These are phyloP conservation scores for Colletotrichum acutatum DNA, from an alignment of 2,329 filamentous ascomycete genomes.

Conservation along the genomic window DNA sequence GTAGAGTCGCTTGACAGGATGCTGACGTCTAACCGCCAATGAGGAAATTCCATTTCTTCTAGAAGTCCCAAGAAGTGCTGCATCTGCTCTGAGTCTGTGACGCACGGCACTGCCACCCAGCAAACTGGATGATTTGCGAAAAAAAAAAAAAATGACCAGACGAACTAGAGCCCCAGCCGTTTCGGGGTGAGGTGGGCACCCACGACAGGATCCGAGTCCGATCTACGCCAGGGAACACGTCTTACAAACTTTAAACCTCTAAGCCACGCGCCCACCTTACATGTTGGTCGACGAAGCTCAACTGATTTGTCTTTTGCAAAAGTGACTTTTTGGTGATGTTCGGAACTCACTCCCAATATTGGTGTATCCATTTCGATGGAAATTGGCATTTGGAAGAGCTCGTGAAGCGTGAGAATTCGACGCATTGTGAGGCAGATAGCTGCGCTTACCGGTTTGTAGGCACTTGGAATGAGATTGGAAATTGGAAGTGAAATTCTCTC, in stretches of 20 bases:
- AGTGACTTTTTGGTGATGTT: neutral
- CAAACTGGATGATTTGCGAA: slow-evolving; percentile 2
- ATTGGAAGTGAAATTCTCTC: neutral
- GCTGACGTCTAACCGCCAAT: neutral
- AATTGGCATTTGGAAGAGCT: neutral
- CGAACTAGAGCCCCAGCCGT: slow-evolving; percentile 12
- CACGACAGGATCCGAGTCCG: neutral
- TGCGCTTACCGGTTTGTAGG: neutral
- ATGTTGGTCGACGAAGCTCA: neutral
- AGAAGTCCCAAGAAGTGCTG: neutral
- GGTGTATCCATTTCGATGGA: neutral
- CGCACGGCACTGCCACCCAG: slow-evolving; percentile 4
- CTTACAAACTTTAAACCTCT: slow-evolving; percentile 17
- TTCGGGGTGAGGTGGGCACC: neutral
- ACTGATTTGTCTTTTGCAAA: neutral
- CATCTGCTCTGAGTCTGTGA: neutral
- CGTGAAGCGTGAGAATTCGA: neutral
- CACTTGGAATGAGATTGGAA: neutral
- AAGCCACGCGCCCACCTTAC: neutral
- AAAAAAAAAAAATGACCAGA: slow-evolving; percentile 23
- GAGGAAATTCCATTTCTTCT: neutral
- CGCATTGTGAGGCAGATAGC: neutral
- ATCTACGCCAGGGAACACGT: slow-evolving; percentile 23
- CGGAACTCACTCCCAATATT: no score
- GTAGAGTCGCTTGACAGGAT: neutral